Conservation (phyloP, 352 stramenopile genomes). For the Phytophthora podocarpi region DNA sequence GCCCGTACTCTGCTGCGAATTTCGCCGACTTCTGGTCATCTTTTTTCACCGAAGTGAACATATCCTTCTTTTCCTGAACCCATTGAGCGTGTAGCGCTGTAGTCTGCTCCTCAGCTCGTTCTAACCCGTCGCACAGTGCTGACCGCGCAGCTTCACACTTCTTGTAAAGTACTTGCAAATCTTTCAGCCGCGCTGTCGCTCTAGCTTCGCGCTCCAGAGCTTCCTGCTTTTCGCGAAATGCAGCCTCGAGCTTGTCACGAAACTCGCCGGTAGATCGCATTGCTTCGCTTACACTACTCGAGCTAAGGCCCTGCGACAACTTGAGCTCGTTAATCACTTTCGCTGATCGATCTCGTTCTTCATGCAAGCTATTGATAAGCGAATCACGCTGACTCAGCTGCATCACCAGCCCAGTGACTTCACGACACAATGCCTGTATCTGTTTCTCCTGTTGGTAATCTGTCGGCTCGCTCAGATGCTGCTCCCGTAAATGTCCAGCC, state of each 20-base stretch:
- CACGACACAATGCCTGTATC: conserved; percentile 60
- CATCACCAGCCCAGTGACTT: conserved; percentile 60
- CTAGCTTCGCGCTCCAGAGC: conserved; percentile 27
- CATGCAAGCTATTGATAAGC: conserved; percentile 59
- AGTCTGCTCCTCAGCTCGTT: conserved; percentile 59
- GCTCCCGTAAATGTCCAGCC: not conserved
- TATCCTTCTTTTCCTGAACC: conserved; percentile 62
- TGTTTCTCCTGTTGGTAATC: conserved; percentile 53
- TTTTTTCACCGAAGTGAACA: conserved; percentile 36
- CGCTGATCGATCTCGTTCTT: conserved; percentile 51
- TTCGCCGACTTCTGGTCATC: conserved; percentile 40
- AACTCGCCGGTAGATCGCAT: conserved; percentile 29
- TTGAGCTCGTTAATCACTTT: conserved; percentile 54
- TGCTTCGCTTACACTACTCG: conserved; percentile 32
- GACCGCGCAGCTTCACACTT: conserved; percentile 45
- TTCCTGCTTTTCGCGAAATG: conserved; percentile 37
- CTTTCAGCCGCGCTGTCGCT: conserved; percentile 34
- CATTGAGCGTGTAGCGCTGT: conserved; percentile 60
- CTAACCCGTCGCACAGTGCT: conserved; percentile 48
- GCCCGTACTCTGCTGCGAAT: conserved; percentile 44
- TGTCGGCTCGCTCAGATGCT: conserved; percentile 36
- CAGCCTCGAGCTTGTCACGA: conserved; percentile 35
- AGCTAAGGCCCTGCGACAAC: conserved; percentile 30
- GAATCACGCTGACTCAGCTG: conserved; percentile 62
- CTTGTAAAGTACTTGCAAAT: conserved; percentile 52